Percentiles rank a stretch among this genome's conserved stretches.
These are phyloP conservation scores for Botrytis pseudocinerea DNA, from an alignment of 2,329 filamentous ascomycete genomes.

Conservation along the genomic window DNA sequence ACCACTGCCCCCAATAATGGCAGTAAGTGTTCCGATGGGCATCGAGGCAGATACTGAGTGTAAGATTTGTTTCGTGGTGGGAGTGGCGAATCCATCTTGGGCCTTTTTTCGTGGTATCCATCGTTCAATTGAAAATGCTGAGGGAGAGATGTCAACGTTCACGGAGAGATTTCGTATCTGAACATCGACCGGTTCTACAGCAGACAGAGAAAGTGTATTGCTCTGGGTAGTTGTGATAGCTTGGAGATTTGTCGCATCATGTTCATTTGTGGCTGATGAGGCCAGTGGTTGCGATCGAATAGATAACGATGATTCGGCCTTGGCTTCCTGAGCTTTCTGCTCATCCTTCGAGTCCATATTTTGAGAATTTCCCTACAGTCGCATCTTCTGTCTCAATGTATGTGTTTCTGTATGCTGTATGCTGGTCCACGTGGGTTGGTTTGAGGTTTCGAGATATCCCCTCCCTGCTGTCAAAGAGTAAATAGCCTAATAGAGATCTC, in stretches of 20 bases:
- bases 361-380: background rate
- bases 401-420: background rate
- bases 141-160: conserved; percentile 59
- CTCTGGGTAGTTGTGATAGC: conserved; percentile 31
- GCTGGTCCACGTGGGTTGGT: too few species aligned
- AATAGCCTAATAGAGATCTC: conserved; percentile 4
- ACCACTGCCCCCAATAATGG: conserved; percentile 73
- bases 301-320: background rate
- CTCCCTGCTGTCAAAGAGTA: background rate
- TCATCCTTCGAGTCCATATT: background rate
- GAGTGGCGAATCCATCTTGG: conserved; percentile 41
- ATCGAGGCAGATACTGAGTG: conserved; percentile 64
- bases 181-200: conserved; percentile 57
- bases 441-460: background rate
- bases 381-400: background rate
- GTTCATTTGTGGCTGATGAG: conserved; percentile 2
- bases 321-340: background rate
- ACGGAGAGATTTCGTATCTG: conserved; percentile 56
- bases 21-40: conserved; percentile 66
- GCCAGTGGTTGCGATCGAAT: background rate
- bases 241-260: conserved; percentile 12
- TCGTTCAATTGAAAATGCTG: conserved; percentile 48
- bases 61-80: conserved; percentile 54
- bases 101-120: conserved; percentile 39
- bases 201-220: conserved; percentile 42